Evolutionary conservation across 1,139 yeast genomes (phyloP).

Genomic region (Saccharomyces hybrid): DNA sequence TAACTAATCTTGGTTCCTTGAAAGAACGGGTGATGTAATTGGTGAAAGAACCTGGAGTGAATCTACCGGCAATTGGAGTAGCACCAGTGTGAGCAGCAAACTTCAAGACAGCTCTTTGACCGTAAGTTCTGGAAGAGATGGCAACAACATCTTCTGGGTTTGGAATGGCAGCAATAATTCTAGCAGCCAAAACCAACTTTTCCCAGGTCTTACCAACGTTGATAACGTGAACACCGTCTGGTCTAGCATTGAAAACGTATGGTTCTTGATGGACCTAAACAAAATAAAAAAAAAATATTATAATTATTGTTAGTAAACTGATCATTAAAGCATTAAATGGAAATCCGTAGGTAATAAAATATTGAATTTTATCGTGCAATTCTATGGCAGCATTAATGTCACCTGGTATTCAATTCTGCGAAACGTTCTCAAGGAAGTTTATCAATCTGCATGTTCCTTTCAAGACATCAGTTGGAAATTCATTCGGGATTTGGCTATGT

Average conservation of each 20-base stretch:
- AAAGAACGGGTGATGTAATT: conserved; percentile 99
- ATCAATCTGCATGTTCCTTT: not conserved
- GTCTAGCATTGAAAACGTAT: conserved; percentile 98
- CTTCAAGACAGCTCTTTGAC: conserved; percentile 99
- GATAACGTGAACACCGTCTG: conserved; percentile 98
- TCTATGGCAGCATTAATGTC: not conserved
- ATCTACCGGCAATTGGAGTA: conserved; percentile 99
- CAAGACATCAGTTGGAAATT: not conserved
- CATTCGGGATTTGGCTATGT: not conserved
- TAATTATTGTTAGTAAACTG: conserved; percentile 35
- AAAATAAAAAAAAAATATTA: conserved; percentile 6
- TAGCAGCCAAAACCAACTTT: conserved; percentile 98
- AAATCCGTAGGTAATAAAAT: not conserved
- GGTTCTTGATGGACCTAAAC: conserved; percentile 93
- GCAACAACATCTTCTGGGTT: conserved; percentile 97
- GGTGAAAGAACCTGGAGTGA: conserved; percentile 99
- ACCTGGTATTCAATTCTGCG: not conserved
- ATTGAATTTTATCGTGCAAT: not conserved
- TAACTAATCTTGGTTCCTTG: conserved; percentile 99
- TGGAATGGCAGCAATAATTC: conserved; percentile 98
- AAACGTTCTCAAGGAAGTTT: not conserved
- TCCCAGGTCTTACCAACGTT: conserved; percentile 99
- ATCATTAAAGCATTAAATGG: not conserved
- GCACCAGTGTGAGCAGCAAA: conserved; percentile 99
- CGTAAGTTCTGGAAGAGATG: conserved; percentile 97